Evolutionary conservation across 805 yeast species (phyloP).

Genomic region (Wickerhamiella alocasiicola): DNA sequence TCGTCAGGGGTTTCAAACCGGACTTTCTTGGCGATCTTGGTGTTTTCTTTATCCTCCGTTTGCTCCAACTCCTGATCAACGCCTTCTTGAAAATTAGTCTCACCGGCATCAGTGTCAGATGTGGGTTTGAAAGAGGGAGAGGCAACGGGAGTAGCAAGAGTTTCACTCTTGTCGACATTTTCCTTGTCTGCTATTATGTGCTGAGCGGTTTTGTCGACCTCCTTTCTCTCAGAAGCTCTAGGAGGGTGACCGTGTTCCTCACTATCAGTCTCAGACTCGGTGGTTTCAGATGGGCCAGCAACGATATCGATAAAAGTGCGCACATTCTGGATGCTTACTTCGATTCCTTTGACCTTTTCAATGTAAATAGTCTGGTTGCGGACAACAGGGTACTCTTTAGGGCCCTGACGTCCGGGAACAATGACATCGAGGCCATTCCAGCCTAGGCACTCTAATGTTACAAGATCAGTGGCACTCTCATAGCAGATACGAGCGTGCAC

Average conservation of each 20-base stretch:
- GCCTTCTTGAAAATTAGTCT: no score
- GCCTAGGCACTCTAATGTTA: slow-evolving; percentile 61
- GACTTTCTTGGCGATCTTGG: no score
- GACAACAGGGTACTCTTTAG: slow-evolving; percentile 38
- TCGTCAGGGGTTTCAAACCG: no score
- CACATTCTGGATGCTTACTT: slow-evolving; percentile 63
- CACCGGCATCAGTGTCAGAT: no score
- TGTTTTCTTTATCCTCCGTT: no score
- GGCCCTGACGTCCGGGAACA: slow-evolving; percentile 36
- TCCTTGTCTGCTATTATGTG: neutral
- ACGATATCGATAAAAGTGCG: slow-evolving; percentile 38
- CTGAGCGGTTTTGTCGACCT: no score
- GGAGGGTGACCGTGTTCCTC: no score
- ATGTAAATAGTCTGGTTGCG: slow-evolving; percentile 52
- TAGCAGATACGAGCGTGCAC: slow-evolving; percentile 46
- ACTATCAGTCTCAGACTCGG: slow-evolving; percentile 26
- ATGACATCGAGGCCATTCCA: slow-evolving; percentile 64
- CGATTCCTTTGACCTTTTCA: slow-evolving; percentile 49
- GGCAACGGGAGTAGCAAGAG: no score
- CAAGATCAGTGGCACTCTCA: slow-evolving; percentile 28
- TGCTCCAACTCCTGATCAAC: no score
- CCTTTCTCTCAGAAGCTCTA: no score
- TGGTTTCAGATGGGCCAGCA: slow-evolving; percentile 29
- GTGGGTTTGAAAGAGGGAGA: no score
- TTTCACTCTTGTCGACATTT: neutral